phyloP scores from a whole-genome alignment of 164 flowering plant species.

The Annona squamosa region DNA sequence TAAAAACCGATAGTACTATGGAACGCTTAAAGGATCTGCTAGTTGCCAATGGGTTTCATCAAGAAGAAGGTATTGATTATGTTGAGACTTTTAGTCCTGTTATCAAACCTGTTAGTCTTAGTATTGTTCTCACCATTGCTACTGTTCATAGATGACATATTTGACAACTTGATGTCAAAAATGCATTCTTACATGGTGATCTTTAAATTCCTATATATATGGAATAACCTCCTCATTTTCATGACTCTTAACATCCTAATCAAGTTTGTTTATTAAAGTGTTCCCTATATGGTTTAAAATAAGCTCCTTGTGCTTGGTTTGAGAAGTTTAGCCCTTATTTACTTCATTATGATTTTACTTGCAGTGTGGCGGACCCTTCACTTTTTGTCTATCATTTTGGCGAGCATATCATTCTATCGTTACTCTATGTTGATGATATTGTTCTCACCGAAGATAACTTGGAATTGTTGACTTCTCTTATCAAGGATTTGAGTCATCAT shows the following conservation, averaged over 20 bases:
- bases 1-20: background rate
- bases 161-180: background rate
- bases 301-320: background rate
- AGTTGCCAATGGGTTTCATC: background rate
- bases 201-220: background rate
- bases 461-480: too few relatives aligned
- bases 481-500: too few relatives aligned
- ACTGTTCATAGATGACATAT: background rate
- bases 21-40: background rate
- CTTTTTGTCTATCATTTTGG: background rate
- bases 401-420: background rate
- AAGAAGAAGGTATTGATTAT: background rate
- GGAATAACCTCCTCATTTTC: background rate
- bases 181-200: background rate
- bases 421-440: background rate
- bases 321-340: background rate
- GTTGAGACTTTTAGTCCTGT: background rate
- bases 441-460: background rate
- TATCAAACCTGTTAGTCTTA: background rate
- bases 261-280: background rate
- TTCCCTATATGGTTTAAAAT: background rate
- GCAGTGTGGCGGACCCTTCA: background rate
- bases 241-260: background rate
- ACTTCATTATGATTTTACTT: background rate
- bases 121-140: background rate